Evolutionary conservation across 2,329 filamentous ascomycete species (phyloP).

Genomic region (Purpureocillium takamizusanense): DNA sequence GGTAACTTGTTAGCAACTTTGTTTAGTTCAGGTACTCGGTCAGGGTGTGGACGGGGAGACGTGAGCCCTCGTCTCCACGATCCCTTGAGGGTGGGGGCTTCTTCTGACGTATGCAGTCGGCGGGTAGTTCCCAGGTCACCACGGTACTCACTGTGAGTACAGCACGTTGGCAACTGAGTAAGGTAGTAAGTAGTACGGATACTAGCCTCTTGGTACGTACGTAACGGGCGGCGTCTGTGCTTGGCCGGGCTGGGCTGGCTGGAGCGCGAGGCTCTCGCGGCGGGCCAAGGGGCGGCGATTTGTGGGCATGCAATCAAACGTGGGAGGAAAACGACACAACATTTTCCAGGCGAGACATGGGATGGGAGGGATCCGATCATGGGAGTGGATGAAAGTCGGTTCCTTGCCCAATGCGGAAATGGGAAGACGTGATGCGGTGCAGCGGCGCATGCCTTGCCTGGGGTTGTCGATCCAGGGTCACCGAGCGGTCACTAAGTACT

Average conservation of each 20-base stretch:
- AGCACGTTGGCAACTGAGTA: too few species aligned
- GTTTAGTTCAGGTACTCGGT: too few species aligned
- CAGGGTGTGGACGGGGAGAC: too few species aligned
- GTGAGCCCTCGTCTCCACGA: not conserved
- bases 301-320: slow-evolving; percentile 7
- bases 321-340: not conserved
- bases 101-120: slow-evolving; percentile 4
- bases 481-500: too few species aligned
- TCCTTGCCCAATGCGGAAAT: not conserved
- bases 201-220: too few species aligned
- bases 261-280: not conserved
- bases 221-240: not conserved
- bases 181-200: too few species aligned
- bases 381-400: not conserved
- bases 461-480: not conserved
- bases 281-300: not conserved
- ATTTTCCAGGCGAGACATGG: slow-evolving; percentile 3
- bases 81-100: slow-evolving; percentile 2
- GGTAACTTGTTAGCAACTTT: too few species aligned
- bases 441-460: not conserved
- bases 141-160: too few species aligned
- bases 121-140: too few species aligned
- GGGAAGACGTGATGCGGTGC: not conserved
- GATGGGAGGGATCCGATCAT: too few species aligned
- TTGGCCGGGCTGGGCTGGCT: not conserved